Base-by-base conservation (phyloP, 2,329 filamentous ascomycete species). In the Lachnellula cervina region DNA sequence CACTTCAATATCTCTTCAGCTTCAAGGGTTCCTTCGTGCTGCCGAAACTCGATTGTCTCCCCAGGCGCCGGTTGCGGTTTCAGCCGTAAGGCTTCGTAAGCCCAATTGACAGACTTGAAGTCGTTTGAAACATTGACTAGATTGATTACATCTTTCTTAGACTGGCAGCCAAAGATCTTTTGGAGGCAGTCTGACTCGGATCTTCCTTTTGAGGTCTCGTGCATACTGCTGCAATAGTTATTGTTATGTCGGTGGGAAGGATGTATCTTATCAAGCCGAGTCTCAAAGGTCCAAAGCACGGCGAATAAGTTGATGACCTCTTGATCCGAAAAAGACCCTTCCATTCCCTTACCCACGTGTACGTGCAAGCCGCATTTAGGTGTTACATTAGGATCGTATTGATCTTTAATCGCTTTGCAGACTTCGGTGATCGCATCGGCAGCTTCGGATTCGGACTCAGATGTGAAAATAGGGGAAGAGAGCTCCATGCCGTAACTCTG, bases 11-110 rank as follows among this genome's bases (percentile, higher is more conserved):
- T 47, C 6, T 23, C 47, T 14, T 38, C 21, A 1, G 55, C 17
- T 17, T 60, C 57, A 3, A 63, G 21, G 1, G 40, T 49, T 3
- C 54, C 63, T 16, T 53, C 58, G 38, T 64, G 59, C 43, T 64
- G 58, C 6, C 61, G 49, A 51, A 64, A 64, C 35, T 64, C 62
- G 6, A 64, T 56, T 4, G 58, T 59, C 21, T 14, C 28, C 49
- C 37, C 53, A n/a, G n/a, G 13, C n/a, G 13, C 13, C 5, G 13
- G 35, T 5, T 14, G 35, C 13, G 8, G n/a, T 38, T 38, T n/a
- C n/a, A 8, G 13, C 35, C 8, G 35, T 3, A 37, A 37, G 8
- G 34, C 34, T 2, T 11, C 13, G 8, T 38, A 38, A n/a, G 35
- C n/a, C 35, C 35, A 38, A 4, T n/a, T n/a, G 35, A n/a, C n/a